A percentile compares a stretch with the other conserved stretches of the same genome.
phyloP scores from a whole-genome alignment of 2,329 filamentous ascomycete genomes.

The Cordyceps farinosa region DNA sequence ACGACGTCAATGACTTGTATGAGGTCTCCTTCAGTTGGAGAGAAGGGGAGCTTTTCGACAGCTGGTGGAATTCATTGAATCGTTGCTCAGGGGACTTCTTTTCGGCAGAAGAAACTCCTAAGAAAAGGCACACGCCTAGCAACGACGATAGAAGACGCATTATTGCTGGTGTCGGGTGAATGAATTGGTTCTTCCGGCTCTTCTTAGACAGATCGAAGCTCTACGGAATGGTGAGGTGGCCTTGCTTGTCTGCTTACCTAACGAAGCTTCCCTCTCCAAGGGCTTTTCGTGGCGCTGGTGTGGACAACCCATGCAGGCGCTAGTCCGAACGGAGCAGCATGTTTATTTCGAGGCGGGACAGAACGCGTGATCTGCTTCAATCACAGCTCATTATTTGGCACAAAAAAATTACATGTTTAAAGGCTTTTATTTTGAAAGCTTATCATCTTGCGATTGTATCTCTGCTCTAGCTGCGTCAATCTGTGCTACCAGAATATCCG shows the following conservation, averaged over 20 bases:
- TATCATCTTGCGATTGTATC: neutral
- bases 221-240: conserved; percentile 12
- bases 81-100: conserved; percentile 62
- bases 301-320: neutral
- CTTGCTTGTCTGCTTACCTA: conserved; percentile 16
- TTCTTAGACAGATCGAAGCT: neutral
- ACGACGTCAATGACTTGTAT: conserved; percentile 71
- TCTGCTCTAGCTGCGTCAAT: no score
- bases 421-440: neutral
- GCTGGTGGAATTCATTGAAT: conserved; percentile 68
- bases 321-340: conserved; percentile 9
- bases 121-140: conserved; percentile 59
- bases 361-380: neutral
- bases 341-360: conserved; percentile 2
- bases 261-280: neutral
- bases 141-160: conserved; percentile 69
- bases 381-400: conserved; percentile 17
- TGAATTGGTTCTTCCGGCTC: neutral
- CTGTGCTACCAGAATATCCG: neutral
- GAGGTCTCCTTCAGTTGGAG: conserved; percentile 73
- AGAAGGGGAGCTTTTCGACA: conserved; percentile 62
- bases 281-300: neutral
- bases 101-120: conserved; percentile 57
- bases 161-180: conserved; percentile 31
- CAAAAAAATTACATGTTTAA: neutral